phyloP scores from a whole-genome alignment of 1,284 basidiomycete species.

The Heliocybe sulcata region DNA sequence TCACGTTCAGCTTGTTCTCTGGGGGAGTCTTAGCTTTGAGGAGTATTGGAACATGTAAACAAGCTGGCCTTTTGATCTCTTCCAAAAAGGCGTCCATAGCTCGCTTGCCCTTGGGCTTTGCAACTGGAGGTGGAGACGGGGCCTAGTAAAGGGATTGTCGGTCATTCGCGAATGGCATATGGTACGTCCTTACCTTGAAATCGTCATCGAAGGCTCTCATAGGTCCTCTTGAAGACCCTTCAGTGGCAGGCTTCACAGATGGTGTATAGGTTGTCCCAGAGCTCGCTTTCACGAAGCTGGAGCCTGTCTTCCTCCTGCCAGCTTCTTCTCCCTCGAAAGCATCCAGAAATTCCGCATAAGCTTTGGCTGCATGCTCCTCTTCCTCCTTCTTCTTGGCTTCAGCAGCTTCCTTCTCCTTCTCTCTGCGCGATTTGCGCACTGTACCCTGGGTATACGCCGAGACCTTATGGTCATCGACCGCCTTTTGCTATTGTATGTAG shows the following conservation, averaged over 20 bases:
- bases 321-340: constrained; percentile 74
- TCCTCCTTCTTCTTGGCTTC: constrained; percentile 81
- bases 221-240: constrained; percentile 18
- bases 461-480: constrained; percentile 70
- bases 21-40: background rate
- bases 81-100: constrained; percentile 92
- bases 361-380: constrained; percentile 71
- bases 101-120: constrained; percentile 81
- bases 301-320: constrained; percentile 42
- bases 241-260: constrained; percentile 23
- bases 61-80: constrained; percentile 80
- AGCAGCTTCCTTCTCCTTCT: constrained; percentile 86
- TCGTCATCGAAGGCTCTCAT: constrained; percentile 21
- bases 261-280: constrained; percentile 43
- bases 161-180: constrained; percentile 6
- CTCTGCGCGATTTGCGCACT: constrained; percentile 67
- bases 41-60: background rate
- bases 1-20: constrained; percentile 92
- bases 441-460: constrained; percentile 71
- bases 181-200: background rate
- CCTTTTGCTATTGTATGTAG: constrained; percentile 57
- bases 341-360: constrained; percentile 84
- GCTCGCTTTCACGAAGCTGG: constrained; percentile 72
- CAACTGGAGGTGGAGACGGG: constrained; percentile 37
- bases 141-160: constrained; percentile 16